Evolutionary conservation across 108 stramenopile species (phyloP).

Genomic region (Chaetoceros muelleri): DNA sequence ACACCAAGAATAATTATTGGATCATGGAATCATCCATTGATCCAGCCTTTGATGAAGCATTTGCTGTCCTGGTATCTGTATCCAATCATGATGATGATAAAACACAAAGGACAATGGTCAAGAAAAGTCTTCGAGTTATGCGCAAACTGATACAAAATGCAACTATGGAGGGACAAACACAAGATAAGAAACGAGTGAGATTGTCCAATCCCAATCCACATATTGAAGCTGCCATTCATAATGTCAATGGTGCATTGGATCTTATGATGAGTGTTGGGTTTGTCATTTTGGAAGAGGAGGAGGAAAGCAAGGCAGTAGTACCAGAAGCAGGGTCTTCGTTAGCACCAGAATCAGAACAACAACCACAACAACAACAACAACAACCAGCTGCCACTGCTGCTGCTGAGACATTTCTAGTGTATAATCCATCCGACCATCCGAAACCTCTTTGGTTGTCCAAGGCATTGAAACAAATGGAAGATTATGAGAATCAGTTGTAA

Average conservation of each 20-base stretch:
- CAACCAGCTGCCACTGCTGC: neutral
- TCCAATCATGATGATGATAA: neutral
- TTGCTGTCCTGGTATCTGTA: constrained; percentile 15
- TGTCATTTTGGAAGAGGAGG: constrained; percentile 44
- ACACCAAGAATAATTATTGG: too few species aligned
- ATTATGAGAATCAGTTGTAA: constrained; percentile 26
- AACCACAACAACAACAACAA: too few species aligned
- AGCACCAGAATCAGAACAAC: too few species aligned
- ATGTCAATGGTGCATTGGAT: constrained; percentile 58
- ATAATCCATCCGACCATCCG: constrained; percentile 33
- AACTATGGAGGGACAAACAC: constrained; percentile 59
- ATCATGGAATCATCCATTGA: constrained; percentile 1
- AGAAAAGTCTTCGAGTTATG: constrained; percentile 14
- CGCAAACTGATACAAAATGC: constrained; percentile 63
- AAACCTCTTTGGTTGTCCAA: constrained; percentile 35
- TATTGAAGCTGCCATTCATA: constrained; percentile 60
- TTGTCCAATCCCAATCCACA: constrained; percentile 49
- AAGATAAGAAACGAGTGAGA: constrained; percentile 44
- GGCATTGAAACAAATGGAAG: constrained; percentile 43
- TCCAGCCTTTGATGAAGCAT: constrained; percentile 47
- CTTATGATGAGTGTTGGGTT: constrained; percentile 62
- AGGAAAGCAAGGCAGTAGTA: constrained; percentile 3
- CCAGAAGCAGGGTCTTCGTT: too few species aligned
- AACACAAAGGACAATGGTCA: neutral
- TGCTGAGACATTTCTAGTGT: constrained; percentile 60